Evolutionary conservation across 257 asterid species (phyloP).

Genomic region (Gentiana dahurica): DNA sequence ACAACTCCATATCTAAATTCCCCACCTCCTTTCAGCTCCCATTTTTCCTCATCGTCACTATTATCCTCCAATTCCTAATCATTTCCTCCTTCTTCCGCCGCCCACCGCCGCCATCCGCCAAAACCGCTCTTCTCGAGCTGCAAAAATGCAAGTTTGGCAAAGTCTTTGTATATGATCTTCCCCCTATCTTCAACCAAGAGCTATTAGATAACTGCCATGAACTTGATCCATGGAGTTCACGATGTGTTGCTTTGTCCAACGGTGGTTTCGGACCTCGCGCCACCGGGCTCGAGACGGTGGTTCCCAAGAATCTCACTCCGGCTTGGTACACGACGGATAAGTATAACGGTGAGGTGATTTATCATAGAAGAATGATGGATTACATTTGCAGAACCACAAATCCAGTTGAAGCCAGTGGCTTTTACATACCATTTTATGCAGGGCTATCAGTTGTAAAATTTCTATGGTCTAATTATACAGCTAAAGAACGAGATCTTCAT

Average conservation of each 20-base stretch:
- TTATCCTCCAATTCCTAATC: too few species aligned
- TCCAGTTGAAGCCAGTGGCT: conserved; percentile 48
- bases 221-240: conserved; percentile 58
- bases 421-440: conserved; percentile 57
- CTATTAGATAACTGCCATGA: conserved; percentile 33
- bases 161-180: conserved; percentile 54
- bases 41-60: too few species aligned
- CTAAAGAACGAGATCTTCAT: conserved; percentile 34
- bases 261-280: conserved; percentile 47
- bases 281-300: conserved; percentile 9
- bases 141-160: conserved; percentile 6
- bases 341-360: conserved; percentile 44
- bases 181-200: conserved; percentile 36
- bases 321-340: conserved; percentile 65
- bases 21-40: too few species aligned
- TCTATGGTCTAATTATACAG: conserved; percentile 46
- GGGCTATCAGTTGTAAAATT: conserved; percentile 67
- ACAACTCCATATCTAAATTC: background rate
- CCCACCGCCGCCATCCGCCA: too few species aligned
- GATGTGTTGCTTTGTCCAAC: conserved; percentile 41
- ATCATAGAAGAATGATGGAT: conserved; percentile 28
- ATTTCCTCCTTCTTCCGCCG: too few species aligned
- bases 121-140: too few species aligned
- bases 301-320: conserved; percentile 29
- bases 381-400: conserved; percentile 40